These are phyloP conservation scores for Tolypocladium pustulatum DNA, from an alignment of 2,329 filamentous ascomycete genomes.

Conservation along the genomic window DNA sequence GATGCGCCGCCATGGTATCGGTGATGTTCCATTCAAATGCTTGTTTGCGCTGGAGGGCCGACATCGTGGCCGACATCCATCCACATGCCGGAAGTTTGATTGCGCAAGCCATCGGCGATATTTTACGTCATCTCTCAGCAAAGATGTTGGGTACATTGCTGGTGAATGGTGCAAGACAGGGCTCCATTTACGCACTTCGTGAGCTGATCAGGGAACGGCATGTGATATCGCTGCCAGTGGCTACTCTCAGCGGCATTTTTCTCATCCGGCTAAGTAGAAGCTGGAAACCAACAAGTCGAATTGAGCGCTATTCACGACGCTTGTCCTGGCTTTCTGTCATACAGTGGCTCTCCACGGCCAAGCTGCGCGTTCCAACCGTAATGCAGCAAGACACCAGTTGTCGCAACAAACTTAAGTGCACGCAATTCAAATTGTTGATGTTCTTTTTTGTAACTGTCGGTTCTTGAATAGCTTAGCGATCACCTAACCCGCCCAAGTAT, in stretches of 20 bases:
- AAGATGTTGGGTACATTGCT: not conserved
- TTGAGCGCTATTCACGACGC: not conserved
- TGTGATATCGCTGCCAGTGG: not conserved
- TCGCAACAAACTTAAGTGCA: not conserved
- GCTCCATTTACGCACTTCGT: not conserved
- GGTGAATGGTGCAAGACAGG: not conserved
- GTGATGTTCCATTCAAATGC: no score
- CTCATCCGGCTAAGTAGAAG: not conserved
- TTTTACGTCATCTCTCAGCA: not conserved
- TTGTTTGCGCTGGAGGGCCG: no score
- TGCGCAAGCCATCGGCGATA: not conserved
- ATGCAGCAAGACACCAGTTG: not conserved
- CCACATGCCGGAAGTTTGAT: no score
- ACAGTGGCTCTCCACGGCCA: not conserved
- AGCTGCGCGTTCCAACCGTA: not conserved
- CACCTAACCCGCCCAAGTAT: not conserved
- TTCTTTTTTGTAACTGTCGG: not conserved
- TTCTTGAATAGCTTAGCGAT: not conserved
- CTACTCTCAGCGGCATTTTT: not conserved
- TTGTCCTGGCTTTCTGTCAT: not conserved
- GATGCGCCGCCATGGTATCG: no score
- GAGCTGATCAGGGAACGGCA: not conserved
- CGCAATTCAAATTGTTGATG: no score
- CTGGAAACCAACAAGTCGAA: not conserved
- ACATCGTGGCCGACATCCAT: no score